These are phyloP conservation scores for Plasmodium berghei DNA, from an alignment of 169 alveolate genomes.

Conservation along the genomic window DNA sequence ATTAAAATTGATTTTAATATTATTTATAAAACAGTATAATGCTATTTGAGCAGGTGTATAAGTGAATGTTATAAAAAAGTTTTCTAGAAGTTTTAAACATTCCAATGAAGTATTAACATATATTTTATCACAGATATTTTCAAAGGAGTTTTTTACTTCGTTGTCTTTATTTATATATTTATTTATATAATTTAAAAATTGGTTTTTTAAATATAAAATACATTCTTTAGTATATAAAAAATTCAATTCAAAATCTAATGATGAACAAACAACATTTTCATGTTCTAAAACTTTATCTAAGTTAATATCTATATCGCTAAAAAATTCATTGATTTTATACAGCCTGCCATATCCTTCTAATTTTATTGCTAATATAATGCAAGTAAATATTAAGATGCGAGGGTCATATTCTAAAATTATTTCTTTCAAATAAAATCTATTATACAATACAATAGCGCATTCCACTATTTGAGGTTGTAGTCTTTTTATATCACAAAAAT, in stretches of 20 bases:
- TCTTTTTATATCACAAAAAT: conserved; percentile 56
- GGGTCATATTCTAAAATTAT: conserved; percentile 82
- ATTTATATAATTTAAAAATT: conserved; percentile 53
- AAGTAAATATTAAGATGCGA: conserved; percentile 80
- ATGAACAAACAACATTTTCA: conserved; percentile 68
- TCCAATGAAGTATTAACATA: conserved; percentile 30
- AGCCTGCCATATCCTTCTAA: conserved; percentile 79
- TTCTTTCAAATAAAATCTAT: conserved; percentile 77
- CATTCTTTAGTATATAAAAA: conserved; percentile 59
- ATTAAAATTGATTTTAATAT: conserved; percentile 58
- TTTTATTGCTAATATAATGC: conserved; percentile 80
- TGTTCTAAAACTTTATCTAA: conserved; percentile 73
- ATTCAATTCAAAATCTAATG: conserved; percentile 15
- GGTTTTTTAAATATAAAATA: conserved; percentile 44
- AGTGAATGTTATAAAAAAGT: conserved; percentile 32
- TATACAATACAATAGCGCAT: conserved; percentile 74
- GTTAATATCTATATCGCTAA: conserved; percentile 63
- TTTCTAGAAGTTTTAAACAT: conserved; percentile 54
- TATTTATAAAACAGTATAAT: conserved; percentile 57
- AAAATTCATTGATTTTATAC: conserved; percentile 64
- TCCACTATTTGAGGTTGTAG: conserved; percentile 58
- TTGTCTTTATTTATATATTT: conserved; percentile 54
- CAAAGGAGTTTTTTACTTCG: conserved; percentile 40
- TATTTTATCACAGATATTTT: conserved; percentile 33
- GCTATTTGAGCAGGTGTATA: conserved; percentile 75